These are phyloP conservation scores for Chlamydomonas schloesseri DNA, from an alignment of 139 green algal genomes.

Conservation along the genomic window DNA sequence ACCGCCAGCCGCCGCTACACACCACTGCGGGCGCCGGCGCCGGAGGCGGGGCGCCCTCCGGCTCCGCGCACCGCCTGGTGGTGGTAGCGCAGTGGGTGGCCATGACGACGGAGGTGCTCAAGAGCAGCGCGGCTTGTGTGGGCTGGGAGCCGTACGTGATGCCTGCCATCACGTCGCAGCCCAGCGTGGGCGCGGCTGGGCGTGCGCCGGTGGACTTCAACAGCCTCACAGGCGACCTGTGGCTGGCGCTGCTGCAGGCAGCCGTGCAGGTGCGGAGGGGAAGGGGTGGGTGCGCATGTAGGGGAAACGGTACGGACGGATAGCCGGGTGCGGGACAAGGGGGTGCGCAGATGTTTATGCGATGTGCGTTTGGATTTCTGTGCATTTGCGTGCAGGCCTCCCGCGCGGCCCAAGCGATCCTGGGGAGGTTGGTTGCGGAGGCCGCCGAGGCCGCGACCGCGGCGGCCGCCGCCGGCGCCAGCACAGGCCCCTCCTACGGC, in stretches of 20 bases:
- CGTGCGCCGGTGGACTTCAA: conserved; percentile 69
- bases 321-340: too few species aligned
- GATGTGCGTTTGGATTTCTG: too few species aligned
- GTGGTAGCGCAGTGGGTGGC: conserved; percentile 62
- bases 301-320: too few species aligned
- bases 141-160: conserved; percentile 73
- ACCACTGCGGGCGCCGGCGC: background rate
- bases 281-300: too few species aligned
- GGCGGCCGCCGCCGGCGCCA: background rate
- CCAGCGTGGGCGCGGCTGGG: conserved; percentile 14
- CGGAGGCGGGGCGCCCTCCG: background rate
- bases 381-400: conserved; percentile 32
- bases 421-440: conserved; percentile 26
- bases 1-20: conserved; percentile 16
- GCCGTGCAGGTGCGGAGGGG: conserved; percentile 9
- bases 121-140: conserved; percentile 66
- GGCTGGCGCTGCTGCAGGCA: conserved; percentile 79
- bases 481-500: background rate
- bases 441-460: conserved; percentile 17
- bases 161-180: conserved; percentile 57
- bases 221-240: conserved; percentile 72
- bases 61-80: background rate
- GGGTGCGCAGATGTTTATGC: too few species aligned
- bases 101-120: conserved; percentile 64
- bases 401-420: conserved; percentile 23